Evolutionary conservation across 805 yeast species (phyloP), one percentile per base, ranked within the genome.

Genomic region (Yarrowia sp.): DNA sequence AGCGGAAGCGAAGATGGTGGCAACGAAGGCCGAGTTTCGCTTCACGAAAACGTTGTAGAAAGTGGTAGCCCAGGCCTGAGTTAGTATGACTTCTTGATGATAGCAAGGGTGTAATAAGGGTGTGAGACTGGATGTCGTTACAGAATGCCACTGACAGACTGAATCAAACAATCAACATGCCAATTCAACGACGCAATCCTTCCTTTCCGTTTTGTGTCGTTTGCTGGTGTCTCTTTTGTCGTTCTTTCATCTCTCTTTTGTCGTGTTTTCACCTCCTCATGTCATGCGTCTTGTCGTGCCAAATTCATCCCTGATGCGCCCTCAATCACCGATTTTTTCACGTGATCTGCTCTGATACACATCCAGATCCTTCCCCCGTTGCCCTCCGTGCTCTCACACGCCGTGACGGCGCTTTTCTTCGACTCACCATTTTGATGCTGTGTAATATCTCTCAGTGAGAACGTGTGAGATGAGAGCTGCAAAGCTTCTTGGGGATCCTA

Each of bases 21-120:
- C 91, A 71, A 93, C 97, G 81, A 85, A 91, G 72, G 89, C 83
- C 59, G 98, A 86, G 87, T 94, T 93, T 86, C 97, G 91, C 86
- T 91, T 91, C 86, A 91, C 88, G 69, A 89, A 75, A 45, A 83
- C 79, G 85, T 87, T 88, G 86, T 86, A 87, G 71, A 87, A 75
- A 56, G 86, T 78, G 53, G 89, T 77, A 74, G 80, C 76, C 71
- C 78, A 73, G 53, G 79, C 72, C 80, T 76, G 65, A 35, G 65
- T 59, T 59, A 59, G 65, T 59, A 56, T 26, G 40, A 19, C 19
- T 11, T 40, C 22, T 22, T 19, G 14, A 8, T 41, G 22, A 26
- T n/a, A n/a, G 36, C 38, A 19, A 19, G 22, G 43, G 8, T 26
- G 32, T 26, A 5, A 26, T 26, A 26, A 3, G 4, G 32, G 32